A percentile compares a stretch with the other conserved stretches of the same genome.
These are phyloP conservation scores for Cubamyces lactineus DNA, from an alignment of 768 basidiomycete genomes.

Conservation along the genomic window DNA sequence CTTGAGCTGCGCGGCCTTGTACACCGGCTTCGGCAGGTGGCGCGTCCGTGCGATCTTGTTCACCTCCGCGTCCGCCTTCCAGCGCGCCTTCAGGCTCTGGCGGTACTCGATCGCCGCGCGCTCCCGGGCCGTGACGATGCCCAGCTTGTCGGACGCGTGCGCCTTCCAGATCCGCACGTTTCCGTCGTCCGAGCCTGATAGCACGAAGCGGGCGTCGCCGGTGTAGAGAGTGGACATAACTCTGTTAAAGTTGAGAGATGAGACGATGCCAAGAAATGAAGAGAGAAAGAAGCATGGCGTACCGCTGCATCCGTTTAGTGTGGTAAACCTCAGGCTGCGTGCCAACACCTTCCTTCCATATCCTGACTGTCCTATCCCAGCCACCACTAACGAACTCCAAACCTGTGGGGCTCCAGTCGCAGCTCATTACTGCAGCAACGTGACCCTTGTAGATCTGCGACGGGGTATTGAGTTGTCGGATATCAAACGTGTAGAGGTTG, in stretches of 20 bases:
- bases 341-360: constrained; percentile 90
- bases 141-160: constrained; percentile 89
- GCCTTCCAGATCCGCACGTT: constrained; percentile 97
- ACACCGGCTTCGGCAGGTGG: constrained; percentile 88
- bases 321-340: constrained; percentile 90
- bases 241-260: constrained; percentile 42
- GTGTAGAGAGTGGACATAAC: constrained; percentile 90
- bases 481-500: constrained; percentile 97
- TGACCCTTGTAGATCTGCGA: constrained; percentile 97
- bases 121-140: constrained; percentile 88
- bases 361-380: constrained; percentile 92
- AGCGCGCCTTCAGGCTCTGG: constrained; percentile 82
- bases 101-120: constrained; percentile 92
- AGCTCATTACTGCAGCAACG: constrained; percentile 94
- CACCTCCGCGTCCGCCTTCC: constrained; percentile 85
- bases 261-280: not conserved
- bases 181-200: constrained; percentile 92
- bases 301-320: constrained; percentile 99
- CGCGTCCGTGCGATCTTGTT: constrained; percentile 74
- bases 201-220: constrained; percentile 86
- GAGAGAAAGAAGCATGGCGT: constrained; percentile 28
- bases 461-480: constrained; percentile 78
- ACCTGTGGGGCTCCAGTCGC: constrained; percentile 97
- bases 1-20: constrained; percentile 87
- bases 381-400: constrained; percentile 94